Conservation (phyloP, 352 stramenopile species). For the Achlya hypogyna region DNA sequence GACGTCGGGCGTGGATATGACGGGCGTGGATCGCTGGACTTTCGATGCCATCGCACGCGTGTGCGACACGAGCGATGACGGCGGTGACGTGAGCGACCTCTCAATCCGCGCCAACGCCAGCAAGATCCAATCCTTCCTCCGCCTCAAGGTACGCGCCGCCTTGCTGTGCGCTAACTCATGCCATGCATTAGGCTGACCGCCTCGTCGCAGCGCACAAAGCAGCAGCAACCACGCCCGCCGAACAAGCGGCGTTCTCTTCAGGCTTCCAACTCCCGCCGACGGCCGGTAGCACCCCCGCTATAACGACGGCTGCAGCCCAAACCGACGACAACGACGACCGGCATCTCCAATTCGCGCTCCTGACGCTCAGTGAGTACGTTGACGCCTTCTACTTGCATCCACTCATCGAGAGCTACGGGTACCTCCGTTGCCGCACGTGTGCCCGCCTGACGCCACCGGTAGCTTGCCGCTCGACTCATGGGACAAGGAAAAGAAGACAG, state of each 20-base stretch:
- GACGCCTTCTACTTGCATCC: background rate
- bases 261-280: background rate
- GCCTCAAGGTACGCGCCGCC: background rate
- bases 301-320: background rate
- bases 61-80: background rate
- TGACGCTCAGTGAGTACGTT: conserved; percentile 11
- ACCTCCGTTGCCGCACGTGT: background rate
- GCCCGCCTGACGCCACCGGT: too few relatives aligned
- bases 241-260: background rate
- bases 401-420: conserved; percentile 12
- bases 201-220: background rate
- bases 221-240: background rate
- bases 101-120: background rate
- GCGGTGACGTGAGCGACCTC: background rate
- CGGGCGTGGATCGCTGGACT: background rate
- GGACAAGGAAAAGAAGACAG: conserved; percentile 4
- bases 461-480: conserved; percentile 7
- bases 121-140: conserved; percentile 11
- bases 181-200: background rate
- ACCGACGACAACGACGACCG: background rate
- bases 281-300: background rate
- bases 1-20: background rate
- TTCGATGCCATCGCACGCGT: background rate
- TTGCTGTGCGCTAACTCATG: background rate
- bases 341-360: background rate